Conservation (phyloP, 1,284 basidiomycete species). For the Macrocystidia cucumis region DNA sequence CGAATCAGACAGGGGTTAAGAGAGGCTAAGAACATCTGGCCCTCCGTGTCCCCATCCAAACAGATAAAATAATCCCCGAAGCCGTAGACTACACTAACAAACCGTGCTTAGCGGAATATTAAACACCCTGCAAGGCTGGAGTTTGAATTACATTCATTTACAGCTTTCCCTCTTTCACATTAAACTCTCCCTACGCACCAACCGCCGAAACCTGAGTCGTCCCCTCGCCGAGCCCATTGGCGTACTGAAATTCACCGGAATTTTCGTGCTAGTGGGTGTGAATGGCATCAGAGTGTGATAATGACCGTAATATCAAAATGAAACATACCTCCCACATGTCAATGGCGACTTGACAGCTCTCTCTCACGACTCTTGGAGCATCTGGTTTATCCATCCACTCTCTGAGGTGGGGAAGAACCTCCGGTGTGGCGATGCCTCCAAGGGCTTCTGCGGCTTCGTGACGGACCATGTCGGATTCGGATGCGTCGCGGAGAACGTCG, state of each 20-base stretch:
- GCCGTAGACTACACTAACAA: no score
- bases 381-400: conserved; percentile 79
- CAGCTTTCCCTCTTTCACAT: no score
- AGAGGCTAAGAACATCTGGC: no score
- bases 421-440: conserved; percentile 91
- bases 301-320: not conserved
- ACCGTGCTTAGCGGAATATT: no score
- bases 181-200: no score
- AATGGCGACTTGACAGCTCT: conserved; percentile 94
- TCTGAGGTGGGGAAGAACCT: conserved; percentile 79
- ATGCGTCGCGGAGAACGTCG: conserved; percentile 61
- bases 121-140: no score
- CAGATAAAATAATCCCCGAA: no score
- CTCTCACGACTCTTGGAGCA: conserved; percentile 85
- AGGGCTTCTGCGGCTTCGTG: conserved; percentile 99
- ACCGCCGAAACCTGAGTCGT: conserved; percentile 8
- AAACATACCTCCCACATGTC: conserved; percentile 89
- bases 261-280: conserved; percentile 67
- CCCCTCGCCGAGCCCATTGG: conserved; percentile 27
- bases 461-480: conserved; percentile 95
- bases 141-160: no score
- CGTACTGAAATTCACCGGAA: conserved; percentile 85
- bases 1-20: no score
- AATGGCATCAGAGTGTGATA: conserved; percentile 6
- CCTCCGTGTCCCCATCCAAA: no score